Evolutionary conservation across 371 early-diverging fungal genomes (phyloP).

Genomic region (Haplosporangium sp.): DNA sequence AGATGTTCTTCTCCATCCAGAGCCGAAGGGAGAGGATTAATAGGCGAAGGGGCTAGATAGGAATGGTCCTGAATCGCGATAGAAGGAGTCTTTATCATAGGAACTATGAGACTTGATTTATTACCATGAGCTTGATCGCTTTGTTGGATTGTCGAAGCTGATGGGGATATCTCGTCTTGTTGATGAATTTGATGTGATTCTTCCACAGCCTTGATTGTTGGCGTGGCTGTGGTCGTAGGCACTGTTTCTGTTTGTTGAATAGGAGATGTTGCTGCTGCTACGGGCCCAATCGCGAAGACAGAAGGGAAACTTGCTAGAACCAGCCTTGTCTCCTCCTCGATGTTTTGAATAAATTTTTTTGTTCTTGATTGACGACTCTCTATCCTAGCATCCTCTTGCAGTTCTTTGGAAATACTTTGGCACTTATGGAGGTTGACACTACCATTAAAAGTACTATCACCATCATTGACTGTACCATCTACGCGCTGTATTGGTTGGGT

Average conservation of each 20-base stretch:
- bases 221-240: background rate
- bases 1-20: slow-evolving; percentile 28
- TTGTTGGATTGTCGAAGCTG: slow-evolving; percentile 3
- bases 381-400: slow-evolving; percentile 25
- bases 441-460: slow-evolving; percentile 4
- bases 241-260: slow-evolving; percentile 1
- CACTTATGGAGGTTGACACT: background rate
- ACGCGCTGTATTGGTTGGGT: slow-evolving; percentile 5
- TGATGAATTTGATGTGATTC: background rate
- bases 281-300: slow-evolving; percentile 27
- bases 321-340: slow-evolving; percentile 38
- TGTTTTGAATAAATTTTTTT: slow-evolving; percentile 36
- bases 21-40: slow-evolving; percentile 36
- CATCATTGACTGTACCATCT: slow-evolving; percentile 20
- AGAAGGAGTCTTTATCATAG: slow-evolving; percentile 22
- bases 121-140: slow-evolving; percentile 18
- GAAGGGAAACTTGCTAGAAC: slow-evolving; percentile 42
- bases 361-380: slow-evolving; percentile 32
- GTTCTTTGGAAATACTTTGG: slow-evolving; percentile 9
- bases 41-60: slow-evolving; percentile 34
- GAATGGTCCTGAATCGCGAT: slow-evolving; percentile 45
- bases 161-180: background rate
- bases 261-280: slow-evolving; percentile 4
- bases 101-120: slow-evolving; percentile 12
- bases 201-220: background rate